Evolutionary conservation across 495 filamentous ascomycete species (phyloP), one percentile per base, ranked within the genome.

Genomic region (Trichocladium antarcticum): DNA sequence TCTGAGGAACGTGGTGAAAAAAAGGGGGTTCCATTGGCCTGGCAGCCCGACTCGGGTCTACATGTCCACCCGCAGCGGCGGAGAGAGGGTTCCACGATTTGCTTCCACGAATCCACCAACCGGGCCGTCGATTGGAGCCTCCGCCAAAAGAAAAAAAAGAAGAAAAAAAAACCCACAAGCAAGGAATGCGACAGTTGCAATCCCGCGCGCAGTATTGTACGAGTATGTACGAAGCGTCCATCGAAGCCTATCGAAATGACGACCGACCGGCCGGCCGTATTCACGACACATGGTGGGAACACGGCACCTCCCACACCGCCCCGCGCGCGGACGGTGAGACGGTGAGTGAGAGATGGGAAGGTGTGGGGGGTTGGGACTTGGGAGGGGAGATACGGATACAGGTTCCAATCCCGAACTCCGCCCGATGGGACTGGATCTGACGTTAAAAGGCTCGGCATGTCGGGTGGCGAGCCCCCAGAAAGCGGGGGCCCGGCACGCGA

Each of bases 1-100:
- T 19, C 12, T 16, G n/a, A 42, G 42, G 45, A 47, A 42, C 45
- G 28, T 55, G 22, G 42, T 10, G 5, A 57, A 20, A 21, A 57
- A 20, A 21, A 21, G 37, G 17, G 7, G 11, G 37, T 5, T 3
- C 10, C 37, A 38, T 8, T 20, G 6, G 3, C 3, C n/a, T n/a
- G 14, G 1, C 1, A 8, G 3, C 3, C n/a, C 35, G 14, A 1
- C 1, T 37, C 14, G 5, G 12, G 2, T 34, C 2, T n/a, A 10
- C 3, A 4, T 34, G 31, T 34, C 31, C 37, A 10, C 37, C 37
- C 20, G 37, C 24, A 17, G 8, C 20, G 37, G 16, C 16, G 17
- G 17, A 3, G 39, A 29, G 21, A 1, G 2, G 29, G 16, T 12
- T 22, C 37, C 37, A 21, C 11, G 11, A 22, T 38, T 19, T 19